Base-by-base conservation (phyloP, 2,329 filamentous ascomycete species). In the Alternaria novae-zelandiae region DNA sequence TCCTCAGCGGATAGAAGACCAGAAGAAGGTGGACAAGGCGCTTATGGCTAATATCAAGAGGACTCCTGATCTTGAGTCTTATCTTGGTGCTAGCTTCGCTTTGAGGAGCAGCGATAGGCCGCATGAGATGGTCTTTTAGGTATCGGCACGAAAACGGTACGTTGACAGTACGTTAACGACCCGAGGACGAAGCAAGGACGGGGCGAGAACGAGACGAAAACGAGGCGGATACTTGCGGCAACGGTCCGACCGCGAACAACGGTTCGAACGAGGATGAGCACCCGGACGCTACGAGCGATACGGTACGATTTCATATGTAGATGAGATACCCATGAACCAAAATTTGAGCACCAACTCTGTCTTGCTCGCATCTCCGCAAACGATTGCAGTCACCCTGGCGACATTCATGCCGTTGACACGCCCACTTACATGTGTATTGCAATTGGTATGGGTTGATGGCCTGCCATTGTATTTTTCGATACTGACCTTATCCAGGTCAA, bases 61-160 rank as follows among this genome's bases (percentile, higher is more conserved):
- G 90, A 93, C 96, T 82, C 91, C 93, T 75, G 87, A 94, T 84
- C 91, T 99, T 77, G 87, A 90, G 83, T 91, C 90, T 84, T 99
- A 99, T 89, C 91, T 99, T 78, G 88, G 88, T 80, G 92, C 91
- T 83, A 93, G 91, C 82, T 99, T 99, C 91, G 96, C 92, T 88
- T 89, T 99, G 86, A 91, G 94, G 87, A 97, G 95, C 87, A 94
- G 95, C 82, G 95, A 99, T 89, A 93, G 94, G 89, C 96, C 96
- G 84, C 96, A 99, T 86, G 94, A 97, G 90, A 98, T 99, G 96
- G 92, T 93, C 85, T 99, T 95, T 88, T 99, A 70, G 57, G 53
- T 10, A 28, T 36, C 15, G 20, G 26, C 13, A 32, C 43, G 28
- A 28, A 3, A 17, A 17, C 15, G 3, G 12, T n/a, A n/a, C n/a